A percentile compares a stretch with the other conserved stretches of the same genome.
Conservation (phyloP, 2,329 filamentous ascomycete species). For the Sordariomycetes sp. region DNA sequence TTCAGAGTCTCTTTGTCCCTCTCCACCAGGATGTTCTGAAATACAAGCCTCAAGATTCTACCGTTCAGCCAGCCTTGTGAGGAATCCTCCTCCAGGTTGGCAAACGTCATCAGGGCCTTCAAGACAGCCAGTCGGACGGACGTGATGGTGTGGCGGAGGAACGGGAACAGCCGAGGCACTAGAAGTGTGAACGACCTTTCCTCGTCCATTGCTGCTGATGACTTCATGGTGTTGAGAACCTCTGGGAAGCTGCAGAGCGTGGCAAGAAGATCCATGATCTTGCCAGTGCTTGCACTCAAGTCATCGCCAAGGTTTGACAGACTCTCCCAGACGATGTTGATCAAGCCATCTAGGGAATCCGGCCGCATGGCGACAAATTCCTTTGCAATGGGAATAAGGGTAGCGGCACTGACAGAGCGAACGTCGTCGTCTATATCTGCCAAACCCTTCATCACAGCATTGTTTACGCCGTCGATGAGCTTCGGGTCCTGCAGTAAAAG, state of each 20-base stretch:
- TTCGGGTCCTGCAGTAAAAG: slow-evolving; percentile 71
- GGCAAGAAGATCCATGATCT: slow-evolving; percentile 95
- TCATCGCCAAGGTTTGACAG: slow-evolving; percentile 95
- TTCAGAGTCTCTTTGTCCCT: slow-evolving; percentile 74
- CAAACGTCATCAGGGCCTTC: slow-evolving; percentile 85
- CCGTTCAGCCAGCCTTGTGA: slow-evolving; percentile 89
- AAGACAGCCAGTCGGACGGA: slow-evolving; percentile 89
- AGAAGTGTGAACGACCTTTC: slow-evolving; percentile 86
- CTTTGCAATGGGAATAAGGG: slow-evolving; percentile 87
- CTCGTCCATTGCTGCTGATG: slow-evolving; percentile 70
- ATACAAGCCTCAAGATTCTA: slow-evolving; percentile 76
- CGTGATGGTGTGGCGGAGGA: slow-evolving; percentile 92
- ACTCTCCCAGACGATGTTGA: slow-evolving; percentile 95
- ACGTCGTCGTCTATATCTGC: slow-evolving; percentile 91
- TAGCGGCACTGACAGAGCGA: slow-evolving; percentile 93
- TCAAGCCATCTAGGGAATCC: slow-evolving; percentile 65
- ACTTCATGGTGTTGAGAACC: slow-evolving; percentile 88
- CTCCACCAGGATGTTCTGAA: slow-evolving; percentile 92
- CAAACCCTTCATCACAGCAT: slow-evolving; percentile 89
- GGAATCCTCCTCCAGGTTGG: slow-evolving; percentile 69
- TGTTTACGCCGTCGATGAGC: slow-evolving; percentile 87
- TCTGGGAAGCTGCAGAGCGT: slow-evolving; percentile 92
- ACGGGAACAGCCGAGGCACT: slow-evolving; percentile 89
- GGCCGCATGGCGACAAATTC: slow-evolving; percentile 86
- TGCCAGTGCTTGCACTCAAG: slow-evolving; percentile 90